These are phyloP conservation scores for Tuctoria greenei DNA, from an alignment of 176 grass and related monocot species.

Conservation along the genomic window DNA sequence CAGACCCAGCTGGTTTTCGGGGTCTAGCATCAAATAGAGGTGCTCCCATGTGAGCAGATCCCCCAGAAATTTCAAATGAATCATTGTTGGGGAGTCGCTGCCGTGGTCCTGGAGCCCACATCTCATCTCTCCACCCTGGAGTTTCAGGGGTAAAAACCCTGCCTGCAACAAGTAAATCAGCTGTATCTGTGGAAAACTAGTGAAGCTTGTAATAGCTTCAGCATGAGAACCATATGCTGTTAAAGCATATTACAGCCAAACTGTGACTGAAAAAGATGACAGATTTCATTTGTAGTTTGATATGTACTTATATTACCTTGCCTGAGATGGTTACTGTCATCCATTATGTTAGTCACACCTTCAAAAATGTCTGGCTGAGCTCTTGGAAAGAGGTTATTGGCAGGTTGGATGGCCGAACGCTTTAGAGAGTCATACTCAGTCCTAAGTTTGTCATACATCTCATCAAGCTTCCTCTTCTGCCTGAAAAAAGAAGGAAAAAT, in stretches of 20 bases:
- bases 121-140: constrained; percentile 59
- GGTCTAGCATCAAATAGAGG: constrained; percentile 42
- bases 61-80: too few species aligned
- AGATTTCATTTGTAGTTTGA: background rate
- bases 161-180: constrained; percentile 65
- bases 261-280: background rate
- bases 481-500: constrained; percentile 43
- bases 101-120: constrained; percentile 41
- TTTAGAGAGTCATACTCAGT: constrained; percentile 67
- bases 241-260: constrained; percentile 5
- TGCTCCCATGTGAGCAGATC: constrained; percentile 33
- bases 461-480: constrained; percentile 88
- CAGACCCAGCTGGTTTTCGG: constrained; percentile 27
- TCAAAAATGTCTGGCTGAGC: constrained; percentile 66
- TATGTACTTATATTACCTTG: constrained; percentile 52
- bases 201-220: constrained; percentile 18
- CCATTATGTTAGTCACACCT: constrained; percentile 57
- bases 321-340: constrained; percentile 38
- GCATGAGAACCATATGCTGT: background rate
- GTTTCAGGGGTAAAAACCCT: constrained; percentile 57
- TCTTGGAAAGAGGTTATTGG: constrained; percentile 68
- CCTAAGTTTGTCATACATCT: constrained; percentile 90
- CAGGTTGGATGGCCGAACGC: constrained; percentile 75
- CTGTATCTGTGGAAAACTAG: constrained; percentile 55
- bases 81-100: background rate